Conservation (phyloP, 805 yeast genomes). For the Lipomyces oligophaga region DNA sequence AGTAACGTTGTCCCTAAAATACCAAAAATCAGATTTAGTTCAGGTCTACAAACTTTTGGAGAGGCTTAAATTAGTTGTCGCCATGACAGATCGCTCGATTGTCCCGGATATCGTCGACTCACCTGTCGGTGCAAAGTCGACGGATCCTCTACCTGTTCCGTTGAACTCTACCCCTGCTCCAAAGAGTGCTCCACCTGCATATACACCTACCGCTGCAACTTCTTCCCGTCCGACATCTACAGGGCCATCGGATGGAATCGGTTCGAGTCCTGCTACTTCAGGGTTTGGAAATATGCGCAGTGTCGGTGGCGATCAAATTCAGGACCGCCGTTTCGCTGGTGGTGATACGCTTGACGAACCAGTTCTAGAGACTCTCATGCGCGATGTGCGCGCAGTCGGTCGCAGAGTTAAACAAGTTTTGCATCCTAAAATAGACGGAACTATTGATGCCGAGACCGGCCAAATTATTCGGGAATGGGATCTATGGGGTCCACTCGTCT, state of each 20-base stretch:
- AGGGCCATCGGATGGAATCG: neutral
- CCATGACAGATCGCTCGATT: too few relatives aligned
- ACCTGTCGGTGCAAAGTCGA: neutral
- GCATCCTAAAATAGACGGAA: constrained; percentile 38
- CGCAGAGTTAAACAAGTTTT: constrained; percentile 43
- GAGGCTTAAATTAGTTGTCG: too few relatives aligned
- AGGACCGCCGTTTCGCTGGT: constrained; percentile 54
- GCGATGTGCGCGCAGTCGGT: constrained; percentile 48
- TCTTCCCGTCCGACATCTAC: constrained; percentile 10
- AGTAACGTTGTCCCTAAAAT: too few relatives aligned
- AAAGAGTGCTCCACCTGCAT: constrained; percentile 9
- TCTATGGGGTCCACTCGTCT: constrained; percentile 61
- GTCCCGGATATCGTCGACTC: constrained; percentile 15
- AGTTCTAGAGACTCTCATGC: constrained; percentile 50
- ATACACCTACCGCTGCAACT: constrained; percentile 9
- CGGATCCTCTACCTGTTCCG: constrained; percentile 1
- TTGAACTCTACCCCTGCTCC: constrained; percentile 1
- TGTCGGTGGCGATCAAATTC: constrained; percentile 35
- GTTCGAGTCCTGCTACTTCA: neutral
- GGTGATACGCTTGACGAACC: constrained; percentile 75
- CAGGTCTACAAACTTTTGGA: too few relatives aligned
- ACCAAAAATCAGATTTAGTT: too few relatives aligned
- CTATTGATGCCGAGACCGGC: constrained; percentile 30
- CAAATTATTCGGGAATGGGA: constrained; percentile 50
- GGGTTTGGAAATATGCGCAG: constrained; percentile 6